Percentiles rank a stretch among this genome's conserved stretches.
Conservation (phyloP, 345 rosid species). For the Populus nigra region DNA sequence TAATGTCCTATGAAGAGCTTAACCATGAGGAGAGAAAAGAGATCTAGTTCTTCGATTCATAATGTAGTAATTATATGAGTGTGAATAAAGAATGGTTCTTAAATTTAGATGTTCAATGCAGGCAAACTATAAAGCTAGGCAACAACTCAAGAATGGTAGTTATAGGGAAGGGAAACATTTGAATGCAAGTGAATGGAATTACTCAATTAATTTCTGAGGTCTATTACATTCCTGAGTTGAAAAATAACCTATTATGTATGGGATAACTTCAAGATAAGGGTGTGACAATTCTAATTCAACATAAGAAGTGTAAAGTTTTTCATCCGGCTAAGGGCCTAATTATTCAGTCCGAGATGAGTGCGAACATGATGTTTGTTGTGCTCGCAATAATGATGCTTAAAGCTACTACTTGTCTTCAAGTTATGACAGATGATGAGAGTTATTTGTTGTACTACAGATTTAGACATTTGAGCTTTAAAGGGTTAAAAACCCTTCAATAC, state of each 20-base stretch:
- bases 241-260: not conserved
- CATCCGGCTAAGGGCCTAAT: too few relatives aligned
- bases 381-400: too few relatives aligned
- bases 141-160: not conserved
- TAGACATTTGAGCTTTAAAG: conserved; percentile 2
- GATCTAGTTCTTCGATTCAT: not conserved
- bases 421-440: not conserved
- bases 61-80: not conserved
- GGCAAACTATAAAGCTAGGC: not conserved
- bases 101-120: not conserved
- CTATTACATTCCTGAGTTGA: not conserved
- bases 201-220: not conserved
- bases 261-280: not conserved
- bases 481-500: not conserved
- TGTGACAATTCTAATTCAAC: too few relatives aligned
- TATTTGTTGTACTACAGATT: not conserved
- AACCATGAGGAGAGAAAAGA: not conserved
- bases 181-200: not conserved
- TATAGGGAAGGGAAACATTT: not conserved
- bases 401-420: not conserved
- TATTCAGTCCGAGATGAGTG: too few relatives aligned
- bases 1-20: not conserved
- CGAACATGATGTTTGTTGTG: too few relatives aligned
- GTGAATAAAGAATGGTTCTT: not conserved
- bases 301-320: too few relatives aligned